phyloP scores from a whole-genome alignment of 306 rosid species.

The Vicia villosa region DNA sequence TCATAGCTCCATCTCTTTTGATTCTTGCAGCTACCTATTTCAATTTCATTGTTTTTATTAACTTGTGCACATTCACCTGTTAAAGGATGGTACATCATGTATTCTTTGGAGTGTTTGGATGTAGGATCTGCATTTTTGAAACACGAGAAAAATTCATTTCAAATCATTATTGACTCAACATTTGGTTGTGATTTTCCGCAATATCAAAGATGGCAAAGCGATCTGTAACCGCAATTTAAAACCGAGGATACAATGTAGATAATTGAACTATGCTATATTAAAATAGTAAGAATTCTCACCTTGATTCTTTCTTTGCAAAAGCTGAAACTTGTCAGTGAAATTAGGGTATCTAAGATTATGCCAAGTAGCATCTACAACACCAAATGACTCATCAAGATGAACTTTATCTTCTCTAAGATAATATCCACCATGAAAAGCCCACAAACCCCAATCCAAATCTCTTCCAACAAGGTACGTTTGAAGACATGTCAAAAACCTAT shows the following conservation, averaged over 20 bases:
- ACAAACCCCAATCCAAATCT: slow-evolving; percentile 64
- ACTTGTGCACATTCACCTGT: slow-evolving; percentile 49
- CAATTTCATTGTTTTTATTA: slow-evolving; percentile 43
- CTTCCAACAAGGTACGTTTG: slow-evolving; percentile 53
- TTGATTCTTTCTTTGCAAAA: slow-evolving; percentile 44
- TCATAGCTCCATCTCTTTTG: slow-evolving; percentile 41
- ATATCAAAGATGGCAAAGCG: background rate
- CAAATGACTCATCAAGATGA: slow-evolving; percentile 49
- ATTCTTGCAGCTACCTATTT: slow-evolving; percentile 44
- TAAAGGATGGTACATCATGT: slow-evolving; percentile 48
- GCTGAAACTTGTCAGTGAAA: slow-evolving; percentile 45
- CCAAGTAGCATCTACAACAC: slow-evolving; percentile 53
- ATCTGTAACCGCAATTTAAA: background rate
- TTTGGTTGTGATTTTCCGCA: background rate
- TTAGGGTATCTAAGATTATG: slow-evolving; percentile 38
- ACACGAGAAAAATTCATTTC: background rate
- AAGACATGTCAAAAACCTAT: slow-evolving; percentile 59
- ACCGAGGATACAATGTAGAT: background rate
- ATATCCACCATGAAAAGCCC: slow-evolving; percentile 62
- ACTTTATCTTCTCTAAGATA: slow-evolving; percentile 40
- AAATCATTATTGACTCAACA: background rate
- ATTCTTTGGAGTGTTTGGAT: slow-evolving; percentile 25
- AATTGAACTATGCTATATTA: background rate
- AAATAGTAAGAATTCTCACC: slow-evolving; percentile 31
- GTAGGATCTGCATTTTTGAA: slow-evolving; percentile 50